Percentiles rank a stretch among this genome's conserved stretches.
Conservation (phyloP, 768 basidiomycete genomes). For the Phanerochaete carnosa region DNA sequence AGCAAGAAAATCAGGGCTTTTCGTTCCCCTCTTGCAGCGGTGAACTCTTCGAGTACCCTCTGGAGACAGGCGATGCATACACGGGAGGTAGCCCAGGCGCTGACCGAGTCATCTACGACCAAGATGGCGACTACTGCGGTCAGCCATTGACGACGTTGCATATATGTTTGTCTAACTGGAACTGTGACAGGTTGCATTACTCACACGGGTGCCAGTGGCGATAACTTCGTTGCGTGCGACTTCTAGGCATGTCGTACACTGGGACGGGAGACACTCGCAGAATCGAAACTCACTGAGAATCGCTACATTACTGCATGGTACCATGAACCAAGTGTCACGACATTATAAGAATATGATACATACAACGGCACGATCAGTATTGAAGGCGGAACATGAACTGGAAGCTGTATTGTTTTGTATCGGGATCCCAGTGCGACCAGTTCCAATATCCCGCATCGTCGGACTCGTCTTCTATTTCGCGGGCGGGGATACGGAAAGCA, state of each 20-base stretch:
- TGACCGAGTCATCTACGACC: slow-evolving; percentile 26
- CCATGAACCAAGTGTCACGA: neutral
- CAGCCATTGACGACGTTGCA: neutral
- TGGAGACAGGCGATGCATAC: slow-evolving; percentile 22
- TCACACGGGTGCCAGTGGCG: slow-evolving; percentile 18
- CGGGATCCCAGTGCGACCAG: slow-evolving; percentile 99
- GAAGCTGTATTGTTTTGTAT: slow-evolving; percentile 97
- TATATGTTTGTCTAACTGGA: no score
- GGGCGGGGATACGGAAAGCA: slow-evolving; percentile 96
- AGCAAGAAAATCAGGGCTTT: slow-evolving; percentile 14
- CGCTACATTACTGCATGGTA: neutral
- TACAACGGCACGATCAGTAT: slow-evolving; percentile 25
- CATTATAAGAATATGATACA: slow-evolving; percentile 8
- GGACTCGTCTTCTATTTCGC: slow-evolving; percentile 94
- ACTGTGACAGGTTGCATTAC: slow-evolving; percentile 18
- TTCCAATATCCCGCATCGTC: slow-evolving; percentile 90
- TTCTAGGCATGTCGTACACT: slow-evolving; percentile 5
- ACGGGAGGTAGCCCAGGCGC: slow-evolving; percentile 26
- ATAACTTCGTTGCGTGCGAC: slow-evolving; percentile 20
- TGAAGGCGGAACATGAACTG: slow-evolving; percentile 90
- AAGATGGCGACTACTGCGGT: slow-evolving; percentile 21
- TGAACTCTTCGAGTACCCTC: slow-evolving; percentile 22
- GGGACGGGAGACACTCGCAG: neutral
- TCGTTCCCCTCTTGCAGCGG: slow-evolving; percentile 21
- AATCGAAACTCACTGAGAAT: neutral